Base-by-base conservation (phyloP, 306 rosid genomes). In the Hippophae rhamnoides region DNA sequence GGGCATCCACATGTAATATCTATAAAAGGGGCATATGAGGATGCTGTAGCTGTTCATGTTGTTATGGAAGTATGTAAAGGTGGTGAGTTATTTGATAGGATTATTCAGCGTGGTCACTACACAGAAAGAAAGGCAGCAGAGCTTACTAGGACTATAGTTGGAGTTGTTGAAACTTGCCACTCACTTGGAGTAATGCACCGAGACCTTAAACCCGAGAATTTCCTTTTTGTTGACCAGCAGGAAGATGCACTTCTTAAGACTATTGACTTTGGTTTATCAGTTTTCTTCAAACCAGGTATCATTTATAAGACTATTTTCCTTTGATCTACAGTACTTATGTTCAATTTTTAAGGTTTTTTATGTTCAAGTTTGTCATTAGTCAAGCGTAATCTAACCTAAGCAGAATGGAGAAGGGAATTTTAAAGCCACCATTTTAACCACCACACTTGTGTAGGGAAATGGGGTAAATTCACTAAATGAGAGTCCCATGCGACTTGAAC, bases 31-130 rank as follows among this genome's bases (percentile, higher is more conserved):
- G 95, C 99, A 54, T 93, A 84, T 61, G 99, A 93, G 80, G 99
- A 88, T 75, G 89, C 87, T 0, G 74, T 84, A 10, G 97, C 97
- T 5, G 99, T 93, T 64, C 86, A 93, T 64, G 99, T 93, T 65
- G 99, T 93, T 61, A 93, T 93, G 99, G 99, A 93, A 64, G 54
- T 93, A 42, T 93, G 99, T 77, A 90, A 88, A 10, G 99, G 99
- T 31, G 99, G 99, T 58, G 99, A 93, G 82, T 94, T 93, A 57
- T 93, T 93, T 13, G 99, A 93, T 75, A 69, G 99, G 84, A 93
- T 93, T 65, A 79, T 86, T 70, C 81, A 93, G 77, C 93, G 90
- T 0, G 99, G 97, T 14, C 99, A 93, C 71, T 93, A 84, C 75
- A 76, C 99, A 0, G 99, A 93, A 55, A 78, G 97, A 72, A 85